These are phyloP conservation scores for Lotmaria passim DNA, from an alignment of 208 protist genomes.

Conservation along the genomic window DNA sequence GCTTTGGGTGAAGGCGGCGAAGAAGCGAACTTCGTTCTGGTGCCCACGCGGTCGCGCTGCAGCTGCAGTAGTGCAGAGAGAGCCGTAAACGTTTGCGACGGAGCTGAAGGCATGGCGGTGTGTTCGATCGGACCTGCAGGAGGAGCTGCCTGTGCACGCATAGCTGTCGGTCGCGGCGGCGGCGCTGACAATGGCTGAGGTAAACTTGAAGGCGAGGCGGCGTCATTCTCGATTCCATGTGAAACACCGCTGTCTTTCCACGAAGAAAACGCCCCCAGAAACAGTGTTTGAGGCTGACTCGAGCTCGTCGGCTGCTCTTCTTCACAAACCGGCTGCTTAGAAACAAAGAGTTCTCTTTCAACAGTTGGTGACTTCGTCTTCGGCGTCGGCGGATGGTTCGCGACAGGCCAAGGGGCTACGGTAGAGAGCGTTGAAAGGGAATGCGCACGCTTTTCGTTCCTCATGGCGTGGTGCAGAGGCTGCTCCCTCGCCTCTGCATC, in stretches of 20 bases:
- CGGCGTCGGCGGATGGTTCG: too few relatives aligned
- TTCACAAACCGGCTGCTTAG: too few relatives aligned
- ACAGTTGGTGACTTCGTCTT: too few relatives aligned
- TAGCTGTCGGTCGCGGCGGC: background rate
- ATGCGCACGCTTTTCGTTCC: too few relatives aligned
- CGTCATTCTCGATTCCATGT: background rate
- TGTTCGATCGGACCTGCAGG: background rate
- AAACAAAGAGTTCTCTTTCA: too few relatives aligned
- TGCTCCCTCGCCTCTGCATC: too few relatives aligned
- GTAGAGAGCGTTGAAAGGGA: too few relatives aligned
- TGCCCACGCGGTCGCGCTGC: background rate
- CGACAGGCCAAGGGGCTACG: too few relatives aligned
- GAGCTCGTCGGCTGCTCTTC: too few relatives aligned
- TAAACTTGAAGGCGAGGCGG: background rate
- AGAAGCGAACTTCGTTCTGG: background rate
- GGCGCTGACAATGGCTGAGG: background rate
- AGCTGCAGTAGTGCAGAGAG: background rate
- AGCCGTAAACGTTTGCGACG: constrained; percentile 1
- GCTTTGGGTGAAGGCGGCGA: too few relatives aligned
- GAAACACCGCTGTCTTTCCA: background rate
- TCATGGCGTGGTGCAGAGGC: too few relatives aligned
- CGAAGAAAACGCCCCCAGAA: background rate
- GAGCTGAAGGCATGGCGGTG: background rate
- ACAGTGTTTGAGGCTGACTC: too few relatives aligned
- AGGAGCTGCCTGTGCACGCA: background rate